Evolutionary conservation across 305 asterid species (phyloP).

Genomic region (Fraxinus greggii): DNA sequence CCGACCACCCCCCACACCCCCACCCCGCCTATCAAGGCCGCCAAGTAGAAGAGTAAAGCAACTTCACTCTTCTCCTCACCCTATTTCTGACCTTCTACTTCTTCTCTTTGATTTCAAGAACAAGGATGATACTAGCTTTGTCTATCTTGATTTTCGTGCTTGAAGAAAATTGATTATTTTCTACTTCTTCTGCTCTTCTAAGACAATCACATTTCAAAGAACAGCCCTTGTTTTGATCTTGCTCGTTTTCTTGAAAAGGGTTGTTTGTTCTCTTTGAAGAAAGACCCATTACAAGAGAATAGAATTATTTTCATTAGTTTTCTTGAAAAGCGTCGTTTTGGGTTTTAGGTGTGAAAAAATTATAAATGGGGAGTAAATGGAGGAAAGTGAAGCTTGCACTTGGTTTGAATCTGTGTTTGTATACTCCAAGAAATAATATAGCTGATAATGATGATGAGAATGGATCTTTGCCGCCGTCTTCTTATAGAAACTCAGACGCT

Average conservation of each 20-base stretch:
- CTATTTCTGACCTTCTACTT: background rate
- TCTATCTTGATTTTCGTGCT: conserved; percentile 40
- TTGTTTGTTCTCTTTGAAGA: background rate
- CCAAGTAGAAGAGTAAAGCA: conserved; percentile 33
- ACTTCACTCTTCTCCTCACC: conserved; percentile 22
- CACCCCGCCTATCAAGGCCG: conserved; percentile 26
- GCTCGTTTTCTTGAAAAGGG: conserved; percentile 5
- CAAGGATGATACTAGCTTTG: background rate
- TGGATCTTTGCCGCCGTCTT: conserved; percentile 40
- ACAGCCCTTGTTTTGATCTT: conserved; percentile 5
- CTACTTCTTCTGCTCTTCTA: conserved; percentile 14
- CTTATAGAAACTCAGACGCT: conserved; percentile 58
- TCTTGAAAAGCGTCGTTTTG: conserved; percentile 26
- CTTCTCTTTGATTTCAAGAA: background rate
- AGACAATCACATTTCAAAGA: conserved; percentile 27
- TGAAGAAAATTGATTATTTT: conserved; percentile 8
- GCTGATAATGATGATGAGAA: conserved; percentile 46
- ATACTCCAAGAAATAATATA: conserved; percentile 44
- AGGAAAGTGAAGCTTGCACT: conserved; percentile 72
- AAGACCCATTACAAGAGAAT: background rate
- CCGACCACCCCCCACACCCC: background rate
- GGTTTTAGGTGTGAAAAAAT: conserved; percentile 6
- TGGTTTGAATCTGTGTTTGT: conserved; percentile 66
- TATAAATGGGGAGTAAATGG: conserved; percentile 77
- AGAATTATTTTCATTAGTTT: background rate